phyloP scores from a whole-genome alignment of 805 yeast genomes.

The Diddensiella caesifluorescens region DNA sequence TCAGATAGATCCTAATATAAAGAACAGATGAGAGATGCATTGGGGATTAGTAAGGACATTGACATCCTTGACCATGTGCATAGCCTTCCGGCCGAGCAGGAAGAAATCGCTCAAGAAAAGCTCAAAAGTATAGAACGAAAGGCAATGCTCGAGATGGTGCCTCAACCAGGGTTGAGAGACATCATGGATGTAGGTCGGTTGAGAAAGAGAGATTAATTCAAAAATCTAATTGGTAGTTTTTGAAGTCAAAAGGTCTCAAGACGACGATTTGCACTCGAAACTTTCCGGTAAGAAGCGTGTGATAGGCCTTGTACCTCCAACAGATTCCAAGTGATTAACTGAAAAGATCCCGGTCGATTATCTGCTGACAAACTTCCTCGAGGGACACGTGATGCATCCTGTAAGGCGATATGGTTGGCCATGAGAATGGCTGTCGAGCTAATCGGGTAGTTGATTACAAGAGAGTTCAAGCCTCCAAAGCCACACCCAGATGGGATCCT shows the following conservation, averaged over 20 bases:
- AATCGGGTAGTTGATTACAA: slow-evolving; percentile 41
- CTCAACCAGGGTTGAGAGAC: slow-evolving; percentile 43
- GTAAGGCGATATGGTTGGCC: slow-evolving; percentile 14
- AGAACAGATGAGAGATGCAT: slow-evolving; percentile 55
- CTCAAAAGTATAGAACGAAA: slow-evolving; percentile 51
- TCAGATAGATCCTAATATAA: slow-evolving; percentile 8
- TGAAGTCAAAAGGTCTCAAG: slow-evolving; percentile 32
- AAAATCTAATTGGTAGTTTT: slow-evolving; percentile 18
- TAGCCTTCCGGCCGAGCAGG: slow-evolving; percentile 37
- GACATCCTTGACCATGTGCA: slow-evolving; percentile 54
- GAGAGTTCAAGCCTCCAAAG: slow-evolving; percentile 63
- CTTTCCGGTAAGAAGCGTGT: slow-evolving; percentile 29
- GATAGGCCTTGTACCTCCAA: neutral
- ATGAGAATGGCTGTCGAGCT: neutral
- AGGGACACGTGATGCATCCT: slow-evolving; percentile 42
- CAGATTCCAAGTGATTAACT: too few relatives aligned
- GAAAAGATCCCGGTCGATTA: slow-evolving; percentile 47
- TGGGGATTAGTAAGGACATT: slow-evolving; percentile 41
- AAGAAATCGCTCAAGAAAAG: slow-evolving; percentile 41
- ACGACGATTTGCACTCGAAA: slow-evolving; percentile 64
- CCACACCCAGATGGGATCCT: slow-evolving; percentile 61
- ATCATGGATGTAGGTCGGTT: slow-evolving; percentile 33
- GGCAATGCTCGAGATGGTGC: slow-evolving; percentile 55
- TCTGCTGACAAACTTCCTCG: slow-evolving; percentile 42
- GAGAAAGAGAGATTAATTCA: neutral